These are phyloP conservation scores for Chloranthus sessilifolius DNA, from an alignment of 164 flowering plant genomes.

Conservation along the genomic window DNA sequence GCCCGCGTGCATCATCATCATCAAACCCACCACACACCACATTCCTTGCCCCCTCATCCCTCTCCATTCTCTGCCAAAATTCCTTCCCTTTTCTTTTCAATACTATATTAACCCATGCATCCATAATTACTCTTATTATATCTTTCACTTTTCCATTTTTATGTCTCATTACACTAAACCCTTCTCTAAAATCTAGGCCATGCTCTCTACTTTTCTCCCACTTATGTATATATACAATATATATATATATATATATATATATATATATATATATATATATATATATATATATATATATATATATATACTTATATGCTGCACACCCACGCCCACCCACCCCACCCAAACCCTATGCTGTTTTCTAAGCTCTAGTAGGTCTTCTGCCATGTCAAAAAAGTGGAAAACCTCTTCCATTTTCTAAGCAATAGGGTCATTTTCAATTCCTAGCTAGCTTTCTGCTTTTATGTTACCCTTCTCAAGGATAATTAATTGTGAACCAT, in stretches of 20 bases:
- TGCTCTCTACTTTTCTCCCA: conserved; percentile 13
- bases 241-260: not conserved
- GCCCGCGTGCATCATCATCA: conserved; percentile 79
- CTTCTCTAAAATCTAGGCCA: conserved; percentile 24
- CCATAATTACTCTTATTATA: conserved; percentile 12
- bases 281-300: conserved; percentile 1
- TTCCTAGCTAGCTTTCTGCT: too few relatives aligned
- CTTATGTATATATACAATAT: not conserved
- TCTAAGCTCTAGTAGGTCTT: too few relatives aligned
- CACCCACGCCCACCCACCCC: too few relatives aligned
- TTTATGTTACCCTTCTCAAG: too few relatives aligned
- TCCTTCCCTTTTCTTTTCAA: conserved; percentile 25
- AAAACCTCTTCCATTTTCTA: too few relatives aligned
- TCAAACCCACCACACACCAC: conserved; percentile 54
- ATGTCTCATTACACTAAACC: too few relatives aligned
- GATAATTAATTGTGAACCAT: too few relatives aligned
- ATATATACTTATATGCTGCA: not conserved
- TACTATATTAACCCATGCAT: conserved; percentile 20
- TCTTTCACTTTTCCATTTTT: conserved; percentile 6
- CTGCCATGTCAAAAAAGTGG: too few relatives aligned
- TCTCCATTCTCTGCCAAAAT: conserved; percentile 70
- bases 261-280: conserved; percentile 1
- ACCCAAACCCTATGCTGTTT: too few relatives aligned
- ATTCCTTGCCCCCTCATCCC: conserved; percentile 61
- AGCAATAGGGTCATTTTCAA: too few relatives aligned